Conservation (phyloP, 768 basidiomycete genomes). For the Psilocybe azurescens region DNA sequence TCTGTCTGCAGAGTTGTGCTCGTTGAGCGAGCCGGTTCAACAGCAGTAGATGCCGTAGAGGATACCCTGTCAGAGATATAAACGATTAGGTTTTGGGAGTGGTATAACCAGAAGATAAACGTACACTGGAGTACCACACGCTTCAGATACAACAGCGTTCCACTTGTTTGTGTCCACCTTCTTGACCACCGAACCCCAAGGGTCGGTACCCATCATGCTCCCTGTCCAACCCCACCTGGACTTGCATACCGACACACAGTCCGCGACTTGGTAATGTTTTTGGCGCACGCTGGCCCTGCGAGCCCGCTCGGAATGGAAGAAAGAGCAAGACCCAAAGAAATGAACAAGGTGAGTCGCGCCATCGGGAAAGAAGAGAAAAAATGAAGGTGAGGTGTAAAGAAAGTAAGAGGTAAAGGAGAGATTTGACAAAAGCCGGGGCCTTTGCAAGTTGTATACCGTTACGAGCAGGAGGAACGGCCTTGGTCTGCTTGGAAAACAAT, state of each 20-base stretch:
- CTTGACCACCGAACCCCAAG: constrained; percentile 58
- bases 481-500: not conserved
- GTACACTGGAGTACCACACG: constrained; percentile 42
- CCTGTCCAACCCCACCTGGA: constrained; percentile 54
- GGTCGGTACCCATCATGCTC: constrained; percentile 54
- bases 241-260: constrained; percentile 45
- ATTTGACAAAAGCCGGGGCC: constrained; percentile 14
- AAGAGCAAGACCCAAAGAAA: constrained; percentile 39
- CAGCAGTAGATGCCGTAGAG: constrained; percentile 11
- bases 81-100: not conserved
- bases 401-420: constrained; percentile 22
- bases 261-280: constrained; percentile 35
- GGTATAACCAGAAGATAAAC: constrained; percentile 9
- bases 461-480: constrained; percentile 8
- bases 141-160: constrained; percentile 42
- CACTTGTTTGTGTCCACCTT: constrained; percentile 34
- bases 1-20: constrained; percentile 27
- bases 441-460: constrained; percentile 9
- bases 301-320: constrained; percentile 41
- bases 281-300: constrained; percentile 53
- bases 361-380: constrained; percentile 36
- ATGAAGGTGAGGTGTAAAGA: constrained; percentile 28
- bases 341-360: constrained; percentile 39
- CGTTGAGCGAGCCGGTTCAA: constrained; percentile 21
- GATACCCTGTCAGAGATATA: constrained; percentile 20